A percentile compares a stretch with the other conserved stretches of the same genome.
Conservation (phyloP, 371 early-diverging fungal species). For the Mortierella polycephala region DNA sequence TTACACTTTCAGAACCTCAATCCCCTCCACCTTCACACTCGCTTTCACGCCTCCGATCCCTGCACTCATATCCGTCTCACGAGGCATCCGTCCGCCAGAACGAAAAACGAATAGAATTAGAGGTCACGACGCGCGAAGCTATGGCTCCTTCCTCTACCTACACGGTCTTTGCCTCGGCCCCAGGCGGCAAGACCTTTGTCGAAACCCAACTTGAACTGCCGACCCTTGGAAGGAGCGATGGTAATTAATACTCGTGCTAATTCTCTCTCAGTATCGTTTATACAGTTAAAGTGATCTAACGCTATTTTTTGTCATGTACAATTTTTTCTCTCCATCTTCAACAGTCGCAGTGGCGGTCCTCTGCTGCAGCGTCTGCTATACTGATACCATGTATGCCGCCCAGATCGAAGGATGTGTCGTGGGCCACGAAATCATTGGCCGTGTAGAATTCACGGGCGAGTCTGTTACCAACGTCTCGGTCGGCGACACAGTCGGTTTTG, state of each 20-base stretch:
- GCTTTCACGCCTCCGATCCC: no score
- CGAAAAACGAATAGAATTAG: neutral
- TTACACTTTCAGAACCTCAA: no score
- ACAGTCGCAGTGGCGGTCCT: slow-evolving; percentile 58
- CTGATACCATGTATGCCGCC: slow-evolving; percentile 56
- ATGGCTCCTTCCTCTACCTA: slow-evolving; percentile 1
- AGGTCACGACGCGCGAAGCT: neutral
- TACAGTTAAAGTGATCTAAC: no score
- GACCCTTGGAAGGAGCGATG: slow-evolving; percentile 28
- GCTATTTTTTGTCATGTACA: neutral
- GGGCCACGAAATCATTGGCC: slow-evolving; percentile 66
- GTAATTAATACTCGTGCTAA: slow-evolving; percentile 2
- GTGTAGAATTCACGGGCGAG: slow-evolving; percentile 56
- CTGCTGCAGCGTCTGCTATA: slow-evolving; percentile 68
- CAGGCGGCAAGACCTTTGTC: slow-evolving; percentile 26
- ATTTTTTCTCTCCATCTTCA: slow-evolving; percentile 7
- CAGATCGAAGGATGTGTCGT: slow-evolving; percentile 25
- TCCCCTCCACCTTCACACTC: no score
- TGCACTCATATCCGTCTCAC: neutral
- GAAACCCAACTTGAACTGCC: slow-evolving; percentile 27
- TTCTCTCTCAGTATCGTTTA: neutral
- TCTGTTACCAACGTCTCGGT: slow-evolving; percentile 57
- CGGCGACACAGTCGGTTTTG: slow-evolving; percentile 66
- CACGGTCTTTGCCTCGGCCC: slow-evolving; percentile 35
- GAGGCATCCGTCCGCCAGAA: neutral